Conservation (phyloP, 176 grass and related monocot species). For the Pontederia paniculata region DNA sequence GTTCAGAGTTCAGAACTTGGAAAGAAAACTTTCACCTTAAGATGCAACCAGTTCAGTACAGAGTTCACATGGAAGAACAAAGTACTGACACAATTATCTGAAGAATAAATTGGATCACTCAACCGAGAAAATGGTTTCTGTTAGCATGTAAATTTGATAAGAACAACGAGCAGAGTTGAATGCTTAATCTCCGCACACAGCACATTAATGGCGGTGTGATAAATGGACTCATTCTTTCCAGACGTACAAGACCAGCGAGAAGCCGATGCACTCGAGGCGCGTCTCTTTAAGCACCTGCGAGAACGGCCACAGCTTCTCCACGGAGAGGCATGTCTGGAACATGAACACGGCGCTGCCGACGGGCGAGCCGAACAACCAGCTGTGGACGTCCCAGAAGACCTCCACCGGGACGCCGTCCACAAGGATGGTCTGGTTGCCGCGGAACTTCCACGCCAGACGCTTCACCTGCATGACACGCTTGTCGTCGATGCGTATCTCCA, state of each 20-base stretch:
- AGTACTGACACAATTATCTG: no score
- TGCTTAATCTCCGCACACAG: no score
- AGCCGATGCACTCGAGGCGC: conserved; percentile 35
- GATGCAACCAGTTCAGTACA: no score
- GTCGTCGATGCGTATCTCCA: conserved; percentile 51
- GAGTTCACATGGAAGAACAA: no score
- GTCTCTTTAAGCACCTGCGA: conserved; percentile 52
- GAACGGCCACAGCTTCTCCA: conserved; percentile 46
- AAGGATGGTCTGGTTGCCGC: conserved; percentile 62
- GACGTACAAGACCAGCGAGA: conserved; percentile 45
- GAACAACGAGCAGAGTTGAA: no score
- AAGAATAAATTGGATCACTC: no score
- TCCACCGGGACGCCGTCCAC: conserved; percentile 59
- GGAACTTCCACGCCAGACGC: conserved; percentile 51
- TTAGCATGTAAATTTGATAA: no score
- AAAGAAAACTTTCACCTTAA: no score
- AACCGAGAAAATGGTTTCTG: no score
- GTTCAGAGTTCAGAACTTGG: no score
- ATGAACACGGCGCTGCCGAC: conserved; percentile 53
- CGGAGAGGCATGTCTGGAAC: conserved; percentile 50
- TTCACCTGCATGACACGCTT: conserved; percentile 64
- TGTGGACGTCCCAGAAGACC: conserved; percentile 69
- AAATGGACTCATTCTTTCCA: conserved; percentile 24
- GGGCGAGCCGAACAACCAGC: conserved; percentile 45
- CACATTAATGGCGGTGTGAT: no score